Conservation (phyloP, 495 filamentous ascomycete species). For the Penicillium goetzii region DNA sequence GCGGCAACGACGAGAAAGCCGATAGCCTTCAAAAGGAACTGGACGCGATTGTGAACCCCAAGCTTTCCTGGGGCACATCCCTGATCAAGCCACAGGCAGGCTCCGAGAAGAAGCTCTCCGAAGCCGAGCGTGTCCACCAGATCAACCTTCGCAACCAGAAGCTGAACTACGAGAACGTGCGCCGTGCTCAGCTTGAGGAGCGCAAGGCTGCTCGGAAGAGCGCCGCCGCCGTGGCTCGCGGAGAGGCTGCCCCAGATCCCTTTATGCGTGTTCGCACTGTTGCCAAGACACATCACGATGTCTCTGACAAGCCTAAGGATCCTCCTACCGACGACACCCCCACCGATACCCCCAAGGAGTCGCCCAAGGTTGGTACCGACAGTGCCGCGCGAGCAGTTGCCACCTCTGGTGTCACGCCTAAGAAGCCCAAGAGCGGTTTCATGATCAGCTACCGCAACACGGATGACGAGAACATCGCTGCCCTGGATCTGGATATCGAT, state of each 20-base stretch:
- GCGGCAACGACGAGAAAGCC: slow-evolving; percentile 63
- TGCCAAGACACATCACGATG: slow-evolving; percentile 65
- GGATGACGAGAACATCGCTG: slow-evolving; percentile 83
- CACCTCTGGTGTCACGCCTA: slow-evolving; percentile 45
- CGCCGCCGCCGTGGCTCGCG: slow-evolving; percentile 58
- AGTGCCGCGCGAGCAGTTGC: slow-evolving; percentile 34
- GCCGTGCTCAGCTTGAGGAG: slow-evolving; percentile 83
- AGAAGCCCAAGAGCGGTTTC: slow-evolving; percentile 62
- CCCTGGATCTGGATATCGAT: slow-evolving; percentile 80
- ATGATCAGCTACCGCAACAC: slow-evolving; percentile 72
- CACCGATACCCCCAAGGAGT: slow-evolving; percentile 52
- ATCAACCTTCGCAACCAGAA: slow-evolving; percentile 80
- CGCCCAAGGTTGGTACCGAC: slow-evolving; percentile 43
- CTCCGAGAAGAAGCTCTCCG: slow-evolving; percentile 46
- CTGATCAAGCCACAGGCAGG: slow-evolving; percentile 45
- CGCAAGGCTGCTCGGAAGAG: slow-evolving; percentile 63
- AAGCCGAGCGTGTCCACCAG: slow-evolving; percentile 75
- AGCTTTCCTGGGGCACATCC: slow-evolving; percentile 68
- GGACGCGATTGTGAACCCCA: slow-evolving; percentile 66
- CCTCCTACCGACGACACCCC: slow-evolving; percentile 43
- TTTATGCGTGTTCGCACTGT: slow-evolving; percentile 65
- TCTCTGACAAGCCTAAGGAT: slow-evolving; percentile 38
- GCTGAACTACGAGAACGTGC: slow-evolving; percentile 77
- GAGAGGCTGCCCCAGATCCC: slow-evolving; percentile 55
- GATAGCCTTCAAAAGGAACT: slow-evolving; percentile 68